Evolutionary conservation across 805 yeast genomes (phyloP).

Genomic region (Metschnikowia aberdeeniae): DNA sequence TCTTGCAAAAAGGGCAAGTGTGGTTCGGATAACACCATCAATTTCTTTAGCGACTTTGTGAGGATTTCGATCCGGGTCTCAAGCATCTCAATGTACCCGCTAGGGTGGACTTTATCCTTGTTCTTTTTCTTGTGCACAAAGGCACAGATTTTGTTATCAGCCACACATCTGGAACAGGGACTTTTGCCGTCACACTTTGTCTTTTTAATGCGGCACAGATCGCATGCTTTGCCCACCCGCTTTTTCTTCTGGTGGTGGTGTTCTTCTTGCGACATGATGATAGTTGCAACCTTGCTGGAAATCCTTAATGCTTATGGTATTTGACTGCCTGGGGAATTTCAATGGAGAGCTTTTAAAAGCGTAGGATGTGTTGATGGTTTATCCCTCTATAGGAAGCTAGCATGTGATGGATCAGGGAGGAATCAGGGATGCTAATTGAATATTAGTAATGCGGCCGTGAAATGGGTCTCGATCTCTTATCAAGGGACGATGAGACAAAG

Average conservation of each 20-base stretch:
- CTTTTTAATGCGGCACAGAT: conserved; percentile 57
- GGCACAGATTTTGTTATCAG: conserved; percentile 56
- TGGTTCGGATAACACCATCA: conserved; percentile 26
- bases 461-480: too few relatives aligned
- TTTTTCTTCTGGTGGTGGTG: conserved; percentile 36
- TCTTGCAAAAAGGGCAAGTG: conserved; percentile 27
- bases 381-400: too few relatives aligned
- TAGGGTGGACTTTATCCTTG: conserved; percentile 53
- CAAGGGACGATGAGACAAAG: too few relatives aligned
- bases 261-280: conserved; percentile 7
- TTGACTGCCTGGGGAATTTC: not conserved
- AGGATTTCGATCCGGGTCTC: conserved; percentile 55
- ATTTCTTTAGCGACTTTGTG: conserved; percentile 46
- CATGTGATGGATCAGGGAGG: too few relatives aligned
- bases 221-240: conserved; percentile 63
- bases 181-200: conserved; percentile 62
- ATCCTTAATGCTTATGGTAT: too few relatives aligned
- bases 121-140: conserved; percentile 53
- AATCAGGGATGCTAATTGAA: too few relatives aligned
- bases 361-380: too few relatives aligned
- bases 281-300: conserved; percentile 1
- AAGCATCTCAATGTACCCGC: conserved; percentile 59
- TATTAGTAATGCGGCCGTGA: too few relatives aligned
- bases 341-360: too few relatives aligned
- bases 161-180: conserved; percentile 54